Base-by-base conservation (phyloP, 441 rosid genomes). In the Breynia disticha region DNA sequence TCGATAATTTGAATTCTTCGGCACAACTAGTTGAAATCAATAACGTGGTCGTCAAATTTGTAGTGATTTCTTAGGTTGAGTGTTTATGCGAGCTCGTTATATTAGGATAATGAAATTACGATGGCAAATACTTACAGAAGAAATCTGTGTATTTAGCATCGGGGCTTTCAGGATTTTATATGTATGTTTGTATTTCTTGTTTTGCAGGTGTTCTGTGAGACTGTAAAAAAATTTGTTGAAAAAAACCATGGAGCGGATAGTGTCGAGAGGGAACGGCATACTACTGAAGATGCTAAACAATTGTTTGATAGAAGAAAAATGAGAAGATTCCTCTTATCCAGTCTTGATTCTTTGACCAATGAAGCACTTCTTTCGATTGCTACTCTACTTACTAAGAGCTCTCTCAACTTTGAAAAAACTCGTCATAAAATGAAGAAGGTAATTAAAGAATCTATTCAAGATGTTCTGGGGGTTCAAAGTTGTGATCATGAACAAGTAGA, bases 121-220 rank as follows among this genome's bases (percentile, higher is more conserved):
- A n/a, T n/a, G n/a, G n/a, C n/a, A n/a, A n/a, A n/a, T n/a, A n/a
- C n/a, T n/a, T n/a, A n/a, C n/a, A n/a, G n/a, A n/a, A n/a, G n/a
- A n/a, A n/a, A n/a, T n/a, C n/a, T n/a, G n/a, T n/a, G n/a, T n/a
- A n/a, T 24, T 24, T 24, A 24, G 32, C 32, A 2, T 24, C 7
- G 7, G 32, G 3, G 32, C 32, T 7, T n/a, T 24, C 32, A 24
- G 7, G 14, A 12, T 18, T 50, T 55, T 5, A 54, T 45, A 15
- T 58, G 14, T n/a, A 39, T 39, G 2, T 58, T 53, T 47, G 1
- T 18, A 16, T 28, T 18, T 59, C 1, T 64, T 56, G 24, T 47
- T 50, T 45, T 43, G 2, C 74, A 87, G 98, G 58, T 82, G 67
- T 82, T 85, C 63, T 80, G 50, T 62, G 95, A 81, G 74, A 73